Conservation (phyloP, 2,329 filamentous ascomycete genomes). For the Trichoderma sp. region DNA sequence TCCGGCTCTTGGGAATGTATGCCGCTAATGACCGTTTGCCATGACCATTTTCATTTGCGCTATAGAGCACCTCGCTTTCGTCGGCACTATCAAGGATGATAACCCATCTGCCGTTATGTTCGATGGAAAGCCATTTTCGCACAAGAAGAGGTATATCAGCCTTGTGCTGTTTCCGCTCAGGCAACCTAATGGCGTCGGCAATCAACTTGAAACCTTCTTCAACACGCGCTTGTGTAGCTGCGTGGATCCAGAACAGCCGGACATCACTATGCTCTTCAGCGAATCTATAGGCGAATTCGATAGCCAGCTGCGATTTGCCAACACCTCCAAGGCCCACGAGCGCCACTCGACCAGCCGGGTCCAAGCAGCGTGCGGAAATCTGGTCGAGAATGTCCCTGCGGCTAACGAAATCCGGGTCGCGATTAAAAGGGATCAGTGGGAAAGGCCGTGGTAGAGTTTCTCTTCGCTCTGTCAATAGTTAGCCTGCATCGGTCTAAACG, state of each 20-base stretch:
- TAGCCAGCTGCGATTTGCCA: slow-evolving; percentile 24
- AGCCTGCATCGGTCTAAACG: not conserved
- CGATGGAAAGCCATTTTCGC: slow-evolving; percentile 31
- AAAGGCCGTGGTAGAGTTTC: not conserved
- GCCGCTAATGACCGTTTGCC: not conserved
- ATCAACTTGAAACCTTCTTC: not conserved
- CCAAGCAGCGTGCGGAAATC: slow-evolving; percentile 27
- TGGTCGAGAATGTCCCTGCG: slow-evolving; percentile 33
- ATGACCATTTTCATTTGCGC: too few relatives aligned
- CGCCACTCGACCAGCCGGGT: slow-evolving; percentile 29
- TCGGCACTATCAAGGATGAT: not conserved
- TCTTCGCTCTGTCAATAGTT: not conserved
- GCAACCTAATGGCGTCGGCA: not conserved
- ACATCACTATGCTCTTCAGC: not conserved
- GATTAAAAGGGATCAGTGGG: slow-evolving; percentile 31
- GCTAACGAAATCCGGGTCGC: slow-evolving; percentile 36
- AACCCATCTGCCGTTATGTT: not conserved
- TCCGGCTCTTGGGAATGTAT: slow-evolving; percentile 28
- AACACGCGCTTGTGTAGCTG: not conserved
- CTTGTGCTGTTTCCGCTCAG: not conserved
- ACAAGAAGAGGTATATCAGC: slow-evolving; percentile 33
- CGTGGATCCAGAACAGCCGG: not conserved
- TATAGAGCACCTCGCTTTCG: not conserved
- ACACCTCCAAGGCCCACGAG: slow-evolving; percentile 39
- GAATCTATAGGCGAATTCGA: not conserved